Evolutionary conservation across 192 early-diverging fungal genomes (phyloP).

Genomic region (Umbelopsis isabellina): DNA sequence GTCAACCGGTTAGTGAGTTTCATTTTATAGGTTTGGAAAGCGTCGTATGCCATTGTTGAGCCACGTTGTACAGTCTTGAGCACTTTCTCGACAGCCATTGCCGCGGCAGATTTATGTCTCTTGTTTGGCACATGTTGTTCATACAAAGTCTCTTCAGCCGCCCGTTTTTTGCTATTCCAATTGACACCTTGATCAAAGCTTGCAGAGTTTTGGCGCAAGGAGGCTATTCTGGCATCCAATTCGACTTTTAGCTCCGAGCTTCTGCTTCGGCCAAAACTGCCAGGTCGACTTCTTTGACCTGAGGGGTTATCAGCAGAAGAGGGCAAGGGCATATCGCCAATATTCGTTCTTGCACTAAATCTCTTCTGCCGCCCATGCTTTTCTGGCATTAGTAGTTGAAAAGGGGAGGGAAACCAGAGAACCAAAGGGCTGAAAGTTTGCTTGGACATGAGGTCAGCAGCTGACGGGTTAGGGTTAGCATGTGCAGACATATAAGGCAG

Average conservation of each 20-base stretch:
- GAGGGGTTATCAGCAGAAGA: conserved; percentile 5
- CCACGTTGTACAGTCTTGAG: not conserved
- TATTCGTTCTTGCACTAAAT: not conserved
- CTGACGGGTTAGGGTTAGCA: conserved; percentile 18
- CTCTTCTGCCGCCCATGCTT: conserved; percentile 16
- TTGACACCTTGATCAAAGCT: too few relatives aligned
- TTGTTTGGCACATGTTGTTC: not conserved
- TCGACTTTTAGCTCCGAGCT: not conserved
- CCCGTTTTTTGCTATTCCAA: not conserved
- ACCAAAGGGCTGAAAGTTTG: not conserved
- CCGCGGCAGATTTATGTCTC: conserved; percentile 5
- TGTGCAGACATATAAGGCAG: not conserved
- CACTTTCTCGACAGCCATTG: not conserved
- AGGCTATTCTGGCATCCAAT: not conserved
- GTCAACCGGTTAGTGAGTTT: not conserved
- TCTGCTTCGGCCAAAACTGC: too few relatives aligned
- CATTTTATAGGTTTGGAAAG: not conserved
- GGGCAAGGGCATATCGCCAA: not conserved
- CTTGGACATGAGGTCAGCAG: not conserved
- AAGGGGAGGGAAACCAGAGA: not conserved
- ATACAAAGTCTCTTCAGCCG: not conserved
- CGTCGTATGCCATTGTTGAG: not conserved
- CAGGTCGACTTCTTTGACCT: too few relatives aligned
- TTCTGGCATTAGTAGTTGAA: not conserved
- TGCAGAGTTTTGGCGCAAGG: not conserved